Base-by-base conservation (phyloP, 345 rosid species). In the Jatropha curcas region DNA sequence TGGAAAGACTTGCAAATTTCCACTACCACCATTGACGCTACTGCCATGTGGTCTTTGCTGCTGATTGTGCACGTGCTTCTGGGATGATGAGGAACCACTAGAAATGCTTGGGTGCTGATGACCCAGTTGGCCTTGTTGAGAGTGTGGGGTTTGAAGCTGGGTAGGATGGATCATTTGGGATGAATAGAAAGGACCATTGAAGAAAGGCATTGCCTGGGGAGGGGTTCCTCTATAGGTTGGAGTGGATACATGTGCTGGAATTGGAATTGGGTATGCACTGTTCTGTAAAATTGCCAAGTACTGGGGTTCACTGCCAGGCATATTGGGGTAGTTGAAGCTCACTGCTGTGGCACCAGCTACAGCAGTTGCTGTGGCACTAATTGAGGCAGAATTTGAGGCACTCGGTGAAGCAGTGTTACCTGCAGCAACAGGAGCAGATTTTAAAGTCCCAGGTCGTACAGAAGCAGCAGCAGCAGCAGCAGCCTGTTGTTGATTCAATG, bases 241-340 rank as follows among this genome's bases (percentile, higher is more conserved):
- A 0, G 86, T 81, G 37, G 94, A 78, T 34, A 96, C 91, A 84
- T 92, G 99, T 10, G 98, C 83, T 19, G 99, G 92, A 57, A 92
- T 85, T 13, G 98, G 89, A 84, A 90, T 93, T 1, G 97, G 84
- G 60, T 88, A 96, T 14, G 81, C 87, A 70, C 86, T 88, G 71
- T 91, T 96, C 87, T 86, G 99, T 84, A 96, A 68, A 68, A 96
- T 84, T 9, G 99, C 98, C 79, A 96, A 78, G 82, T 90, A 96
- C 71, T 88, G 99, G 33, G 97, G 85, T 77, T 96, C 99, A 74
- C 81, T 92, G 55, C 90, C 94, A 0, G 94, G 88, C 80, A 93
- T 83, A 76, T 77, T 89, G 0, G 96, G 86, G 79, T 91, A 96
- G 79, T 84, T 93, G 81, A 91, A 93, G 84, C 90, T 87, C 96